Conservation (phyloP, 2,329 filamentous ascomycete genomes). For the Trichophyton benhamiae region DNA sequence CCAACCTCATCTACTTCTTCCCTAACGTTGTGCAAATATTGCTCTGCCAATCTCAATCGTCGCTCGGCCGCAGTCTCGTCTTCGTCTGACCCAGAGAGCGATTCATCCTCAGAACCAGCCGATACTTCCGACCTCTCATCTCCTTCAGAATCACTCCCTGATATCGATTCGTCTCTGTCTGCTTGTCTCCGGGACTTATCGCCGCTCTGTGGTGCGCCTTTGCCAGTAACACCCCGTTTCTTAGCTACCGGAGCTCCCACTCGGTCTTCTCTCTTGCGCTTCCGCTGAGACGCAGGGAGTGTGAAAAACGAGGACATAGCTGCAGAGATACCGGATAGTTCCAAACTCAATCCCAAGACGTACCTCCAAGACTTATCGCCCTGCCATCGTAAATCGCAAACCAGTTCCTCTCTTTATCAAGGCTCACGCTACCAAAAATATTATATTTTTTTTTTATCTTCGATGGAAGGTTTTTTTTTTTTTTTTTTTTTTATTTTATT, state of each 20-base stretch:
- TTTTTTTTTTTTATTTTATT: neutral
- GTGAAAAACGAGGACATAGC: slow-evolving; percentile 94
- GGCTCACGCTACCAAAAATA: neutral
- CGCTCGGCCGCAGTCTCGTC: slow-evolving; percentile 81
- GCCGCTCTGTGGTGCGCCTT: slow-evolving; percentile 20
- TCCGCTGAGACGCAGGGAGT: slow-evolving; percentile 70
- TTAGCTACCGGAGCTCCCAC: slow-evolving; percentile 33
- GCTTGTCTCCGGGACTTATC: slow-evolving; percentile 26
- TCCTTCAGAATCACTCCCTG: slow-evolving; percentile 65
- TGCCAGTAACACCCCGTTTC: slow-evolving; percentile 32
- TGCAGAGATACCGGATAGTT: neutral
- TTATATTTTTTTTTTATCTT: slow-evolving; percentile 9
- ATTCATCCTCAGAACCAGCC: slow-evolving; percentile 34
- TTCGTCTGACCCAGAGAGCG: slow-evolving; percentile 51
- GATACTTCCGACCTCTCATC: slow-evolving; percentile 38
- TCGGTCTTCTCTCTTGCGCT: slow-evolving; percentile 61
- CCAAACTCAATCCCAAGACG: neutral
- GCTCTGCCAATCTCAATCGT: slow-evolving; percentile 73
- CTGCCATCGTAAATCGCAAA: neutral
- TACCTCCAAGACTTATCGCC: neutral
- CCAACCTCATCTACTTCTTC: slow-evolving; percentile 71
- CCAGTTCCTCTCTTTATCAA: neutral
- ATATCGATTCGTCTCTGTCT: slow-evolving; percentile 66
- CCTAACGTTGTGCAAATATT: slow-evolving; percentile 82
- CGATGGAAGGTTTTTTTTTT: neutral